Percentiles rank a stretch among this genome's conserved stretches.
Evolutionary conservation across 2,329 filamentous ascomycete species (phyloP).

Genomic region (Ophiostoma novo-ulmi): DNA sequence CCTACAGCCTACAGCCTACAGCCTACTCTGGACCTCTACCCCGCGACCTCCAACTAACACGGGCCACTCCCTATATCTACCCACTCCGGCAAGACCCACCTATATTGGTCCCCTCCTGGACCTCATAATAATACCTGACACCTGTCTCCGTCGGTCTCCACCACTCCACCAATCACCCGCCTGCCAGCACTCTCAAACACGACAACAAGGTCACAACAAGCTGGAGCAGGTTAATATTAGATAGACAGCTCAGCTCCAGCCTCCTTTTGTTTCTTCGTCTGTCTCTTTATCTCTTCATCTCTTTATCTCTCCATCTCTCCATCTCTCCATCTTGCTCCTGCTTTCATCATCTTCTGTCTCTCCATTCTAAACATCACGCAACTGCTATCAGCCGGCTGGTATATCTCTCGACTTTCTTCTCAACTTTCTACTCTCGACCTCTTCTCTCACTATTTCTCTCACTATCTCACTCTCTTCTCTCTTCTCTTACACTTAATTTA

Average conservation of each 20-base stretch:
- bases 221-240: background rate
- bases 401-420: background rate
- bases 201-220: conserved; percentile 6
- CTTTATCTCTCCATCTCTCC: background rate
- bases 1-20: background rate
- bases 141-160: background rate
- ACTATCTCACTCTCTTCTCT: background rate
- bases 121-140: background rate
- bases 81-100: background rate
- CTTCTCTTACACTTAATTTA: background rate
- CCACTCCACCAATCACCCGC: conserved; percentile 4
- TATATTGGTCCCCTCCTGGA: conserved; percentile 4
- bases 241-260: background rate
- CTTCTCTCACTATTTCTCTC: background rate
- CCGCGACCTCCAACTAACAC: conserved; percentile 12
- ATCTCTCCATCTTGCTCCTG: background rate
- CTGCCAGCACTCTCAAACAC: background rate
- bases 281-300: background rate
- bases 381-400: conserved; percentile 5
- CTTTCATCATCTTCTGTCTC: background rate
- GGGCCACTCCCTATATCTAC: background rate
- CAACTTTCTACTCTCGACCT: background rate
- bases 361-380: background rate
- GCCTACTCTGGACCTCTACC: conserved; percentile 3
- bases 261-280: background rate